Conservation (phyloP, 2,329 filamentous ascomycete genomes). For the Intubia oerlemansii region DNA sequence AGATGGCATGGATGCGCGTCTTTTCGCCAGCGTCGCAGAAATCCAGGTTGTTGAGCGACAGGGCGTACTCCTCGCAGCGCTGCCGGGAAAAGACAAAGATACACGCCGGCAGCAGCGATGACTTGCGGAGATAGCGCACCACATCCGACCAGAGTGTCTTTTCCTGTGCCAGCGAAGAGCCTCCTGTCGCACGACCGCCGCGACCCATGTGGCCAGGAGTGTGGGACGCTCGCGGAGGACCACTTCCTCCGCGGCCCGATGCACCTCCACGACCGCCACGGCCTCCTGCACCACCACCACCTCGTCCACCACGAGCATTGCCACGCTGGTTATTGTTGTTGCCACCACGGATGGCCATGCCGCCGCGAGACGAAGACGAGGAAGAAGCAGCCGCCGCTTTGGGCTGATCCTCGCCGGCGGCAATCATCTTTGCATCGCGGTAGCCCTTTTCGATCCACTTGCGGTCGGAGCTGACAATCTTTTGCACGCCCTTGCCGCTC, state of each 20-base stretch:
- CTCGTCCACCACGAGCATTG: slow-evolving; percentile 21
- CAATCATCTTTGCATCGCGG: slow-evolving; percentile 40
- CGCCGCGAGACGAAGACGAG: slow-evolving; percentile 14
- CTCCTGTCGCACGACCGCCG: slow-evolving; percentile 63
- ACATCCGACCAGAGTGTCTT: slow-evolving; percentile 94
- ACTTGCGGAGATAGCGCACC: slow-evolving; percentile 75
- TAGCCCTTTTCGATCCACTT: slow-evolving; percentile 80
- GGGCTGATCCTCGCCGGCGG: slow-evolving; percentile 10
- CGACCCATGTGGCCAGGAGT: slow-evolving; percentile 72
- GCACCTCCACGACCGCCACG: no score
- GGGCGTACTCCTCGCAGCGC: slow-evolving; percentile 89
- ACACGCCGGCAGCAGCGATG: slow-evolving; percentile 71
- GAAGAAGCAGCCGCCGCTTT: slow-evolving; percentile 26
- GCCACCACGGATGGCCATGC: slow-evolving; percentile 1
- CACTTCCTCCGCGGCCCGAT: slow-evolving; percentile 34
- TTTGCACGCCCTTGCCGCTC: slow-evolving; percentile 81
- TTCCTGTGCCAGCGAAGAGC: slow-evolving; percentile 80
- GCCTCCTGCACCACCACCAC: slow-evolving; percentile 30
- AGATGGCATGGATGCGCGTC: slow-evolving; percentile 92
- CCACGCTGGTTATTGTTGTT: slow-evolving; percentile 17
- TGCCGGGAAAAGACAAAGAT: slow-evolving; percentile 99
- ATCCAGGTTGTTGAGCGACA: slow-evolving; percentile 84
- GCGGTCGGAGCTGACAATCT: slow-evolving; percentile 87
- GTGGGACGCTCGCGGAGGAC: slow-evolving; percentile 37
- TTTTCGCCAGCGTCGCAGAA: slow-evolving; percentile 88